phyloP scores from a whole-genome alignment of 1,284 basidiomycete species.

The Gymnopus androsaceus region DNA sequence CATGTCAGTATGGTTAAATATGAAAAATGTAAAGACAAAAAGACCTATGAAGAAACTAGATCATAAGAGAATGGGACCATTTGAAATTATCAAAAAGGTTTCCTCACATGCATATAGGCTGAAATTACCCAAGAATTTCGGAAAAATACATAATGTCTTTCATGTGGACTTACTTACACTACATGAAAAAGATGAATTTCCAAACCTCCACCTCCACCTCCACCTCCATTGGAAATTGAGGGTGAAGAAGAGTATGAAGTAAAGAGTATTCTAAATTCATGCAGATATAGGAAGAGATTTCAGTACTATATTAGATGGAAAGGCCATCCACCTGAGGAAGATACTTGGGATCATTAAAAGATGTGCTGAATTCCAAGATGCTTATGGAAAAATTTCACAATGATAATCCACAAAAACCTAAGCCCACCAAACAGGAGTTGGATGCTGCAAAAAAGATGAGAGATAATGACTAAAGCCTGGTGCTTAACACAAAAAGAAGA shows the following conservation, averaged over 20 bases:
- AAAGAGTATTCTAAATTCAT: slow-evolving; percentile 24
- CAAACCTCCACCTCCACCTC: not conserved
- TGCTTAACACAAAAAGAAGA: no score
- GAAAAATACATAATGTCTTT: slow-evolving; percentile 20
- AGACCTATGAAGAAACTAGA: slow-evolving; percentile 17
- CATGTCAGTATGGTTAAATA: slow-evolving; percentile 7
- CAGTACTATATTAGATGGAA: no score
- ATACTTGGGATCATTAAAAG: no score
- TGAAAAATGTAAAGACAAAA: slow-evolving; percentile 9
- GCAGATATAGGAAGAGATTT: no score
- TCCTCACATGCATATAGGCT: slow-evolving; percentile 20
- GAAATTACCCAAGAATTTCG: slow-evolving; percentile 8
- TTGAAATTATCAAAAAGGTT: slow-evolving; percentile 21
- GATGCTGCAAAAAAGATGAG: no score
- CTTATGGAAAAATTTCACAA: no score
- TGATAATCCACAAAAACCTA: no score
- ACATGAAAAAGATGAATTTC: slow-evolving; percentile 9
- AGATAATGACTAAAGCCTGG: no score
- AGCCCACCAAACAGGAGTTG: no score
- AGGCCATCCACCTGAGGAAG: no score
- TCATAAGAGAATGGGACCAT: slow-evolving; percentile 9
- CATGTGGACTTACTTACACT: slow-evolving; percentile 19
- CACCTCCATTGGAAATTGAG: slow-evolving; percentile 1
- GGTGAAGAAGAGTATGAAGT: slow-evolving; percentile 18
- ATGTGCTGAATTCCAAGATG: no score